phyloP scores from a whole-genome alignment of 495 filamentous ascomycete genomes.

The Neurospora sp. region DNA sequence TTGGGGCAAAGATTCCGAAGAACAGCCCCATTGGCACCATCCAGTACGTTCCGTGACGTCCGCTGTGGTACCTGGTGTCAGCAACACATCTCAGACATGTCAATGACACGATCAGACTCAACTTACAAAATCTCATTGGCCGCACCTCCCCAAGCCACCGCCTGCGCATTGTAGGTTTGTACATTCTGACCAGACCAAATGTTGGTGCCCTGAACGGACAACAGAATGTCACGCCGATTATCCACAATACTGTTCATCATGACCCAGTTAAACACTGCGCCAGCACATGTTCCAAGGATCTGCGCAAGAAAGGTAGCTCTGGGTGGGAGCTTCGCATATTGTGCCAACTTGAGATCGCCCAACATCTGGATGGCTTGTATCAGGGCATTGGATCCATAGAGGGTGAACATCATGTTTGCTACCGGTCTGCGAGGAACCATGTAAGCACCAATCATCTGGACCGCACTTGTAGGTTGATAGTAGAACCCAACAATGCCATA shows the following conservation, averaged over 20 bases:
- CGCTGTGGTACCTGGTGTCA: not conserved
- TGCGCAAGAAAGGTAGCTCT: slow-evolving; percentile 24
- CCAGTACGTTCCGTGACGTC: slow-evolving; percentile 3
- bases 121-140: slow-evolving; percentile 14
- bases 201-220: slow-evolving; percentile 27
- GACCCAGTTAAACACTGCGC: slow-evolving; percentile 26
- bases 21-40: not conserved
- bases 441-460: slow-evolving; percentile 23
- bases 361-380: slow-evolving; percentile 18
- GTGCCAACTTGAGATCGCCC: slow-evolving; percentile 30
- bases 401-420: slow-evolving; percentile 28
- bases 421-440: slow-evolving; percentile 19
- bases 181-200: slow-evolving; percentile 24
- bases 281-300: slow-evolving; percentile 26
- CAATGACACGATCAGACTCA: not conserved
- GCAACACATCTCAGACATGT: not conserved
- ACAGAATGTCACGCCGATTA: slow-evolving; percentile 19
- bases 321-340: slow-evolving; percentile 36
- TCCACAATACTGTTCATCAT: slow-evolving; percentile 27
- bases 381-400: slow-evolving; percentile 19
- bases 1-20: slow-evolving; percentile 1
- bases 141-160: slow-evolving; percentile 23
- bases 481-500: slow-evolving; percentile 30
- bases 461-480: slow-evolving; percentile 21
- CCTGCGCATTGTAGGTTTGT: slow-evolving; percentile 27